Evolutionary conservation across 805 yeast genomes (phyloP).

Genomic region (Metschnikowia vanudenii): DNA sequence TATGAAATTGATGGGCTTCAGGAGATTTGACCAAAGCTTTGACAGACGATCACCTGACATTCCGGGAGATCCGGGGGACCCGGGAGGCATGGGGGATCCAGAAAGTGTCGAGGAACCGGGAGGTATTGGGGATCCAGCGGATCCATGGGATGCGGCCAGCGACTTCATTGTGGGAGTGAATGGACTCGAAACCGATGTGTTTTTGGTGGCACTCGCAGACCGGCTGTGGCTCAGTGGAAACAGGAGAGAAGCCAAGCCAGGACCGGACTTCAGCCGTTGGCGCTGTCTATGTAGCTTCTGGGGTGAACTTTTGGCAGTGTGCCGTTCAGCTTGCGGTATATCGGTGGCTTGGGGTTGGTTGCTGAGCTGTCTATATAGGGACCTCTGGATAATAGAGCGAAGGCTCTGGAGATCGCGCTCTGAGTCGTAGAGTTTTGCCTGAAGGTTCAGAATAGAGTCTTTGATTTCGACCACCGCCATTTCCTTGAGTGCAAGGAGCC

Average conservation of each 20-base stretch:
- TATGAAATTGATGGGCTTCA: constrained; percentile 58
- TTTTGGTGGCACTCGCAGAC: too few relatives aligned
- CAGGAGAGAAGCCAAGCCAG: too few relatives aligned
- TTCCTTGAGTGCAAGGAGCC: constrained; percentile 66
- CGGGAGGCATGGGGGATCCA: too few relatives aligned
- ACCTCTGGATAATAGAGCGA: constrained; percentile 46
- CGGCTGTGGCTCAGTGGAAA: too few relatives aligned
- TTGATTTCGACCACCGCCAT: constrained; percentile 64
- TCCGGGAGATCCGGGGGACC: too few relatives aligned
- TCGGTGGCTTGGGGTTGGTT: background rate
- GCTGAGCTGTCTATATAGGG: constrained; percentile 43
- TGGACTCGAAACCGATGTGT: too few relatives aligned
- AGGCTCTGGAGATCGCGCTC: constrained; percentile 51
- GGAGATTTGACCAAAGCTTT: constrained; percentile 26
- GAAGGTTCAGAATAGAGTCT: constrained; percentile 49
- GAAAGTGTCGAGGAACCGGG: too few relatives aligned
- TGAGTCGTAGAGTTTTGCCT: constrained; percentile 37
- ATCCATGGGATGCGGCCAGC: too few relatives aligned
- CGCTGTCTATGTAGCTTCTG: background rate
- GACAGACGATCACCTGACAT: constrained; percentile 7
- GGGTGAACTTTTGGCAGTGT: background rate
- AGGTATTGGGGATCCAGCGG: too few relatives aligned
- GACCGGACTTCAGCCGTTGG: too few relatives aligned
- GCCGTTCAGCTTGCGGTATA: background rate
- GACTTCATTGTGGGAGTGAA: too few relatives aligned